Evolutionary conservation across 164 flowering plant species (phyloP).

Genomic region (Annona squamosa): DNA sequence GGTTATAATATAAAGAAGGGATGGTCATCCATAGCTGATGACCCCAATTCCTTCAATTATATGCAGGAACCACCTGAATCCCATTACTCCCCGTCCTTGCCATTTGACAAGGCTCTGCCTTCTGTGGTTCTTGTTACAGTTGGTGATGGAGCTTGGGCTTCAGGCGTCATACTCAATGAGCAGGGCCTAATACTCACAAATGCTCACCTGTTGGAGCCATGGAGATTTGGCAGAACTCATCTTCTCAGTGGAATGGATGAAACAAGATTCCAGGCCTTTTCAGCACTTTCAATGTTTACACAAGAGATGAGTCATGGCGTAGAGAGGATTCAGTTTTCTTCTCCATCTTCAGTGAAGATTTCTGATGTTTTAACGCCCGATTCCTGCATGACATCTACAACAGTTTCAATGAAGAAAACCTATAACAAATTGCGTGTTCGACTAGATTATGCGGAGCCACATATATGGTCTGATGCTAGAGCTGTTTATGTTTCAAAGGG

Average conservation of each 20-base stretch:
- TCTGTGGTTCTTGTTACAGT: slow-evolving; percentile 74
- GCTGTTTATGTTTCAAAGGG: slow-evolving; percentile 71
- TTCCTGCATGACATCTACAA: slow-evolving; percentile 13
- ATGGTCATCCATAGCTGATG: slow-evolving; percentile 3
- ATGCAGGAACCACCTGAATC: slow-evolving; percentile 8
- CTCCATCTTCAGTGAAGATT: slow-evolving; percentile 11
- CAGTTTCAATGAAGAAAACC: slow-evolving; percentile 16
- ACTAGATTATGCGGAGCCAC: slow-evolving; percentile 53
- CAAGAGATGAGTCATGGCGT: slow-evolving; percentile 14
- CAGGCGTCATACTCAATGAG: slow-evolving; percentile 77
- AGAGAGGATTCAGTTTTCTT: slow-evolving; percentile 9
- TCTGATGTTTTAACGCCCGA: slow-evolving; percentile 20
- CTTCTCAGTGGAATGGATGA: slow-evolving; percentile 24
- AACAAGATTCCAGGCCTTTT: slow-evolving; percentile 8
- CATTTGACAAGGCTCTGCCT: slow-evolving; percentile 55
- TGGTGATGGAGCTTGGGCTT: slow-evolving; percentile 87
- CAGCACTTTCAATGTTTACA: slow-evolving; percentile 6
- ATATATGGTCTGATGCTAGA: slow-evolving; percentile 75
- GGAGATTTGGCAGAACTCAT: slow-evolving; percentile 75
- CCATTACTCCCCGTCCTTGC: slow-evolving; percentile 18
- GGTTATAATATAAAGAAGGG: slow-evolving; percentile 18
- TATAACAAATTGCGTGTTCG: slow-evolving; percentile 58
- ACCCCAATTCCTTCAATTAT: slow-evolving; percentile 7
- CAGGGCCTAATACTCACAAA: slow-evolving; percentile 89
- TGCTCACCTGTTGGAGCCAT: slow-evolving; percentile 96